Conservation (phyloP, 75 land plant species). For the Pinus tabuliformis region DNA sequence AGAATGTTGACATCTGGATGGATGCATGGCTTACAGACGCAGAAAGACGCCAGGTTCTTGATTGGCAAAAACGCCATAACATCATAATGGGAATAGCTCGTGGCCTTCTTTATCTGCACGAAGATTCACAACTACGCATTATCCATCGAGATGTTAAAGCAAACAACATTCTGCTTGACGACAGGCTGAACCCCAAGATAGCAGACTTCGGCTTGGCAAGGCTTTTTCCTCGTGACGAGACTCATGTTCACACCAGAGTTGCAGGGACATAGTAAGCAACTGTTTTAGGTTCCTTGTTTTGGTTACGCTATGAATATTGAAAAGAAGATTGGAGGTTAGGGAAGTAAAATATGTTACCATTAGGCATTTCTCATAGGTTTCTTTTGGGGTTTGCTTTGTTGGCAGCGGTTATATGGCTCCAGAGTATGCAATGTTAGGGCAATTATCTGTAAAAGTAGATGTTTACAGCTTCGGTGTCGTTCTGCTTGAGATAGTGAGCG, state of each 20-base stretch:
- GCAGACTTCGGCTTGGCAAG: conserved; percentile 28
- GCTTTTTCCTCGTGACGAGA: conserved; percentile 16
- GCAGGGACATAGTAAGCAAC: conserved; percentile 4
- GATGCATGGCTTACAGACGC: too few species aligned
- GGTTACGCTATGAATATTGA: too few species aligned
- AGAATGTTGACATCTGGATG: too few species aligned
- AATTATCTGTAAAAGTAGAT: neutral
- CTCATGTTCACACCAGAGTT: conserved; percentile 10
- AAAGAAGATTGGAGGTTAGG: too few species aligned
- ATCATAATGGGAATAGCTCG: conserved; percentile 9
- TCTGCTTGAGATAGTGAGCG: conserved; percentile 1
- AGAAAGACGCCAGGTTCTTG: neutral
- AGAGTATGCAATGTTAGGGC: conserved; percentile 17
- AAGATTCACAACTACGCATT: neutral
- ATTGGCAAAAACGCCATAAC: conserved; percentile 6
- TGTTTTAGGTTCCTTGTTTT: too few species aligned
- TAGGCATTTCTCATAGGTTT: neutral
- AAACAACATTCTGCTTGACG: conserved; percentile 21
- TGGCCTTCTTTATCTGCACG: conserved; percentile 11
- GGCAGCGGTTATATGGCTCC: conserved; percentile 19
- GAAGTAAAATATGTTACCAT: too few species aligned
- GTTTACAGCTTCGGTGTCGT: conserved; percentile 3
- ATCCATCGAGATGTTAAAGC: conserved; percentile 21
- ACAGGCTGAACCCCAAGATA: conserved; percentile 13
- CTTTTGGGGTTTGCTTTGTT: neutral